Base-by-base conservation (phyloP, 2,329 filamentous ascomycete genomes). In the Colletotrichum lentis region DNA sequence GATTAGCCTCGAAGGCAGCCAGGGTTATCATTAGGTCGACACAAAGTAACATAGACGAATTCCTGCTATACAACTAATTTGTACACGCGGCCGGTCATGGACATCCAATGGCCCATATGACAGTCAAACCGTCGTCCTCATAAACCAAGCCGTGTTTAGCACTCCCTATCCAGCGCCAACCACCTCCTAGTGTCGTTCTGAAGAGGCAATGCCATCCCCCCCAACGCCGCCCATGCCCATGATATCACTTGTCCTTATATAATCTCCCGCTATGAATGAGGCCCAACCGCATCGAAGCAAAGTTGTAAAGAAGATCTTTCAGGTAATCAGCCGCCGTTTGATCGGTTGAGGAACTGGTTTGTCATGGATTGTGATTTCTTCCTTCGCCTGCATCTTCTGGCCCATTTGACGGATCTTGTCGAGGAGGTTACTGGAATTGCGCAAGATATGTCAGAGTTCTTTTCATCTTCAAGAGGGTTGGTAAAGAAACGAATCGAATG, bases 341-440 rank as follows among this genome's bases (percentile, higher is more conserved):
- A 85, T 83, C 14, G 80, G 82, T 44, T 79, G 74, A 1, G 82
- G 80, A 1, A 79, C 72, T n/a, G 72, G 49, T 3, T 74, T 61
- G 31, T 76, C 79, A 54, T 81, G 74, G 20, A 81, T 41, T 3
- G 70, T 56, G 5, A 73, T 71, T 63, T 78, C 76, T 27, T 79
- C 75, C 18, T 73, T 73, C 39, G 73, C 71, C 60, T 78, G 72
- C 1, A 77, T 73, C 57, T 76, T 80, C 58, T 81, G 81, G 61
- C 80, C 81, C 63, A 86, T 72, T 14, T 74, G 77, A 67, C 83
- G 83, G 67, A 88, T 81, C 69, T 86, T 87, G 14, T 85, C 83
- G 62, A 88, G 81, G n/a, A 88, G 78, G 72, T 87, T 82, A 75
- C 84, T 87, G 72, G 47, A 69, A 59, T 69, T 67, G 22, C 37